phyloP scores from a whole-genome alignment of 75 land plant genomes.

The Picea glauca region DNA sequence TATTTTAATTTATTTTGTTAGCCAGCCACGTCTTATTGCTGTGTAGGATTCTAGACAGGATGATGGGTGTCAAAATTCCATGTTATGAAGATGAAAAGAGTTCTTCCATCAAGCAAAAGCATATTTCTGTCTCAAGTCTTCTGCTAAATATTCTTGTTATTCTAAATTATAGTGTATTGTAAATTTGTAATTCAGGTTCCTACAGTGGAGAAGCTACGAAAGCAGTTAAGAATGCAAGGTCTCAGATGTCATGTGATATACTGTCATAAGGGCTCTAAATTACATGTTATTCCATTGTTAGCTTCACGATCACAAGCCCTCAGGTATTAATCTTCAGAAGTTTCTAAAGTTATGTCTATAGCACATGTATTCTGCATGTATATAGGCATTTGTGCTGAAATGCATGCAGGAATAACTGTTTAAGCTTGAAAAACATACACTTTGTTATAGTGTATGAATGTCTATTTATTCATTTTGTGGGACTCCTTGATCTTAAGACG shows the following conservation, averaged over 20 bases:
- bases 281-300: conserved; percentile 74
- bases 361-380: neutral
- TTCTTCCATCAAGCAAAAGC: neutral
- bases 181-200: conserved; percentile 40
- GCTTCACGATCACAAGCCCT: conserved; percentile 90
- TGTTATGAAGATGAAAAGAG: neutral
- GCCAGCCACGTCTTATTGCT: neutral
- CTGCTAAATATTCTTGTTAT: no score
- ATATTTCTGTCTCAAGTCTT: neutral
- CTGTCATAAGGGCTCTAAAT: conserved; percentile 56
- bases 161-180: no score
- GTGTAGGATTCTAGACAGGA: no score
- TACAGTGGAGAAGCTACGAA: conserved; percentile 66
- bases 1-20: no score
- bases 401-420: neutral
- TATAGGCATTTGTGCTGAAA: neutral
- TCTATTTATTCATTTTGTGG: neutral
- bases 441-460: neutral
- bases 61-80: no score
- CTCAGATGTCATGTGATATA: conserved; percentile 75
- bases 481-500: neutral
- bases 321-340: conserved; percentile 34
- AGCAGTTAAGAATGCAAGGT: conserved; percentile 75
- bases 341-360: neutral
- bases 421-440: neutral